Percentiles rank a stretch among this genome's conserved stretches.
Conservation (phyloP, 768 basidiomycete species). For the Lentinula aciculospora region DNA sequence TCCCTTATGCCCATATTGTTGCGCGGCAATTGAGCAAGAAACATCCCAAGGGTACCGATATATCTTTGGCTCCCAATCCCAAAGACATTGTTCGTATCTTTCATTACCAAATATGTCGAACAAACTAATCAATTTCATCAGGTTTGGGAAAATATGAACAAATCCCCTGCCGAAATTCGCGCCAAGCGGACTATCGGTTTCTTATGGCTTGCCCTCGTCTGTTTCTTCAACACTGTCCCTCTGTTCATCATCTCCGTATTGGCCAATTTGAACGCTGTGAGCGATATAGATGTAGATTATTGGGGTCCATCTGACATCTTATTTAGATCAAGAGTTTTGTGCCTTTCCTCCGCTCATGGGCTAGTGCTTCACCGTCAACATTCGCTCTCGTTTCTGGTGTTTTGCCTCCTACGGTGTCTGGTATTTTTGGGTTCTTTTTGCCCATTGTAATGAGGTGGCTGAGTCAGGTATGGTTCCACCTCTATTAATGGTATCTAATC, state of each 20-base stretch:
- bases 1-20: slow-evolving; percentile 84
- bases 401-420: slow-evolving; percentile 83
- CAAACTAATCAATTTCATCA: slow-evolving; percentile 18
- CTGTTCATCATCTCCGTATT: slow-evolving; percentile 85
- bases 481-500: slow-evolving; percentile 26
- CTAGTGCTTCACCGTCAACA: slow-evolving; percentile 47
- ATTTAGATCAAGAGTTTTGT: slow-evolving; percentile 61
- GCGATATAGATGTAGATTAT: slow-evolving; percentile 17
- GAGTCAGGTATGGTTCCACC: slow-evolving; percentile 52
- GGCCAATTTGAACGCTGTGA: slow-evolving; percentile 82
- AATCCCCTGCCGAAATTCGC: slow-evolving; percentile 57
- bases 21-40: slow-evolving; percentile 66
- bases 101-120: background rate
- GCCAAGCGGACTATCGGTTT: slow-evolving; percentile 75
- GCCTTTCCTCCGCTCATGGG: slow-evolving; percentile 72
- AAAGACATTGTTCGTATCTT: slow-evolving; percentile 68
- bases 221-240: slow-evolving; percentile 94
- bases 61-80: slow-evolving; percentile 80
- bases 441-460: slow-evolving; percentile 90
- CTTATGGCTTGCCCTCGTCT: slow-evolving; percentile 67
- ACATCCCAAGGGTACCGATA: slow-evolving; percentile 64
- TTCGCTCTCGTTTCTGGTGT: slow-evolving; percentile 92
- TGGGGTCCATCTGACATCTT: background rate
- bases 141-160: slow-evolving; percentile 91
- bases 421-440: slow-evolving; percentile 84